Evolutionary conservation across 176 grass and related monocot species (phyloP).

Genomic region (Alopecurus myosuroides): DNA sequence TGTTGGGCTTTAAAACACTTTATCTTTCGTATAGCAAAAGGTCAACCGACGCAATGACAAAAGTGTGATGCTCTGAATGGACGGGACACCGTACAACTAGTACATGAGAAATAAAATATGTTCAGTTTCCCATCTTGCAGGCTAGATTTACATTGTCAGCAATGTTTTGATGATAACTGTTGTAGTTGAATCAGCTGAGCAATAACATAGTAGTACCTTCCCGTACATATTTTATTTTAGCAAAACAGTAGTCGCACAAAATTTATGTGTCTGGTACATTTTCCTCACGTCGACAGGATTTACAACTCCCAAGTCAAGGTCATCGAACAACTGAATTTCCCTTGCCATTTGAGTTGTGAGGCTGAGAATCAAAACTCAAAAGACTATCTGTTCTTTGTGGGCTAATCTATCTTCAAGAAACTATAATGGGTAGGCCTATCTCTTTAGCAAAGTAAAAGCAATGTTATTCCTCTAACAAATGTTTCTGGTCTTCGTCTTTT

Average conservation of each 20-base stretch:
- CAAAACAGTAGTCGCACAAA: neutral
- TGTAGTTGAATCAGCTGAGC: too few relatives aligned
- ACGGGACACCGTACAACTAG: constrained; percentile 3
- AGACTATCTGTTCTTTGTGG: neutral
- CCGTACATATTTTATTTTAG: neutral
- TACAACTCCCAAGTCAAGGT: neutral
- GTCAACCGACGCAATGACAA: constrained; percentile 26
- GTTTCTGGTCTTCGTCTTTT: neutral
- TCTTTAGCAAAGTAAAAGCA: constrained; percentile 10
- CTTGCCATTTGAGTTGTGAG: neutral
- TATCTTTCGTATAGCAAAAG: neutral
- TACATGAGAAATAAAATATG: neutral
- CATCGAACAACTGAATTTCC: neutral
- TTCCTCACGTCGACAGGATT: neutral
- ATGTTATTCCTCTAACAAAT: neutral
- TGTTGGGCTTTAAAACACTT: constrained; percentile 4
- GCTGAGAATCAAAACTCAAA: neutral
- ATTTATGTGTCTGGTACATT: neutral
- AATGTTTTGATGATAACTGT: neutral
- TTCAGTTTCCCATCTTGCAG: neutral
- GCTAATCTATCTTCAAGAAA: neutral
- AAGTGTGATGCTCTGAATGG: neutral
- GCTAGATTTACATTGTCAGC: neutral
- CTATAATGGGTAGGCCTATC: neutral
- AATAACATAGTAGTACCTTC: too few relatives aligned